Evolutionary conservation across 768 basidiomycete species (phyloP), one percentile per base, ranked within the genome.

Genomic region (Omphalotus guepiniiformis): DNA sequence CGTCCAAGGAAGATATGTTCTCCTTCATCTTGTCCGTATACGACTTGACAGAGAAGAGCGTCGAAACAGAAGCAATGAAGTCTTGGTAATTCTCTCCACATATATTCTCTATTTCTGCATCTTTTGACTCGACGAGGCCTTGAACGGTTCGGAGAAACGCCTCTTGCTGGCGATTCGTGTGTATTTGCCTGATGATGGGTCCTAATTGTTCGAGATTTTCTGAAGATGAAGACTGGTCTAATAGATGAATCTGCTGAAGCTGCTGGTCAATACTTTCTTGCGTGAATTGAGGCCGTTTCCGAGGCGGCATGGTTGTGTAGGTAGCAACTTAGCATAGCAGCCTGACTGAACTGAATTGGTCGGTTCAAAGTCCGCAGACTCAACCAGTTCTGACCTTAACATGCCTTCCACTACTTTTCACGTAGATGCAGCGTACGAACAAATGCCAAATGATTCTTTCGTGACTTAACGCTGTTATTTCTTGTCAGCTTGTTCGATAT

Each of bases 11-110:
- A n/a, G 82, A 79, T 52, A 98, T 96, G 59, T 85, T 89, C 58
- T 95, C 85, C 58, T 90, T 85, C 58, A 99, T 82, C 65, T 86
- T 92, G 55, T 87, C 90, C 29, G 96, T 98, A 60, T 96, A 97
- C 16, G 93, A 92, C 64, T 97, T 87, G 63, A 99, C 92, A 39
- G 87, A 86, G 66, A 97, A 87, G 52, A 99, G 75, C 2, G 93
- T 97, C n/a, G 93, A 92, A 13, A 97, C 93, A 16, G 94, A 96
- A 23, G 87, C 85, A 27, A 97, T 93, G 58, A 99, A 99, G 67
- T 98, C 95, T 67, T 94, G 92, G 59, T 98, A 97, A 65, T 98
- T 98, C 55, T 93, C 88, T 48, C 84, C 80, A 68, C 96, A 98
- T 64, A 97, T 93, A 50, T 80, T 82, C 69, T 98, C 92, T 64